Percentiles rank a stretch among this genome's conserved stretches.
These are phyloP conservation scores for Tritrichomonas foetus DNA, from an alignment of 208 protist species.

Conservation along the genomic window DNA sequence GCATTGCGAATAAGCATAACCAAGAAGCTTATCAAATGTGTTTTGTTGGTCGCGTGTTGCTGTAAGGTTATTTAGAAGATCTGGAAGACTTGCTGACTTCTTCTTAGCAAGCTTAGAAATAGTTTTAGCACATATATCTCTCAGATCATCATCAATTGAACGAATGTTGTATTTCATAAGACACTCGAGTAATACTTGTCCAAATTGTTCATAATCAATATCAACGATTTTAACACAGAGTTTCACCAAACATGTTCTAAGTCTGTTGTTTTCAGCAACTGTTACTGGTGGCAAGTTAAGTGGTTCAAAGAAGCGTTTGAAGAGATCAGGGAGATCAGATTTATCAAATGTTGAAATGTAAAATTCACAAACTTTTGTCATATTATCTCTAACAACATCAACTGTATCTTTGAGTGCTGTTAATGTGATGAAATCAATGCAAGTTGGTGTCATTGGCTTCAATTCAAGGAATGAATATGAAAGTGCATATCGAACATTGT, in stretches of 20 bases:
- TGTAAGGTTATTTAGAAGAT: neutral
- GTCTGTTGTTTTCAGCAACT: neutral
- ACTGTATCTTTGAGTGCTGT: neutral
- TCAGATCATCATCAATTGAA: neutral
- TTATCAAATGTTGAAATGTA: neutral
- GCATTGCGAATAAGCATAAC: neutral
- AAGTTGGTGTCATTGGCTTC: neutral
- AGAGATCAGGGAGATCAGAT: neutral
- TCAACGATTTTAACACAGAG: neutral
- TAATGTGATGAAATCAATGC: neutral
- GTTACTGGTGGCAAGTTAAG: conserved; percentile 6
- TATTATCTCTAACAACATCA: neutral
- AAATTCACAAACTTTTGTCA: neutral
- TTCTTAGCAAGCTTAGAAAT: conserved; percentile 14
- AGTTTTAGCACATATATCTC: neutral
- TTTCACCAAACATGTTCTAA: neutral
- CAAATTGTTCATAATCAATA: neutral
- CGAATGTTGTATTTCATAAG: conserved; percentile 10
- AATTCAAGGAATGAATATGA: neutral
- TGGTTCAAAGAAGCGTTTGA: neutral
- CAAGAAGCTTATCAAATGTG: neutral
- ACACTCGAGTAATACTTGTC: neutral
- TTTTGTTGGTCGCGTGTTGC: neutral
- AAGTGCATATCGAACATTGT: neutral
- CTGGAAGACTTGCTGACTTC: neutral